phyloP scores from a whole-genome alignment of 352 stramenopile genomes.

The Aphanomyces invadans region DNA sequence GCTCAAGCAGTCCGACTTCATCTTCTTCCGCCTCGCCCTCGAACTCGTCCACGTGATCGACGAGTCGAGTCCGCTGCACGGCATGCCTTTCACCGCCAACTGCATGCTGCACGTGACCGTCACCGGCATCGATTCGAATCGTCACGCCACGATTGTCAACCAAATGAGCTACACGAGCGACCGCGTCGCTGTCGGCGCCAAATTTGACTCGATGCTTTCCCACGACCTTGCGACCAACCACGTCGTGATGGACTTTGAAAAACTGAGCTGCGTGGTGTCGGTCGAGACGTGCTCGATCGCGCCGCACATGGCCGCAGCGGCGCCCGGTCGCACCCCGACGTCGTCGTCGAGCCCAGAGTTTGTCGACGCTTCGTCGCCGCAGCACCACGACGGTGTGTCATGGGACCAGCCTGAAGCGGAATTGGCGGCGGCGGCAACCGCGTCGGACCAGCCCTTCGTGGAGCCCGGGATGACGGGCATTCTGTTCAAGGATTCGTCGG shows the following conservation, averaged over 20 bases:
- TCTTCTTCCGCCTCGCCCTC: conserved; percentile 78
- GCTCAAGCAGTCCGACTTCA: conserved; percentile 75
- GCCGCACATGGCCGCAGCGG: too few species aligned
- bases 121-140: conserved; percentile 72
- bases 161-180: conserved; percentile 65
- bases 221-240: conserved; percentile 44
- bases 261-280: conserved; percentile 41
- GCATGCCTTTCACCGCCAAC: conserved; percentile 47
- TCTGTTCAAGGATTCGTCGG: neutral
- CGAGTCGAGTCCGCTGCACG: conserved; percentile 52
- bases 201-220: conserved; percentile 61
- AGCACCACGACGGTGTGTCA: too few species aligned
- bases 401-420: too few species aligned
- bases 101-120: conserved; percentile 73
- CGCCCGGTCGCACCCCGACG: too few species aligned
- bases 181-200: conserved; percentile 59
- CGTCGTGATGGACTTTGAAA: conserved; percentile 74
- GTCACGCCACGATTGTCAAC: conserved; percentile 74
- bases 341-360: too few species aligned
- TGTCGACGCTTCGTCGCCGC: too few species aligned
- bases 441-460: neutral
- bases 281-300: neutral
- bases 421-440: conserved; percentile 44
- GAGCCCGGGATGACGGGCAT: neutral
- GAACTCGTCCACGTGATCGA: conserved; percentile 75